Percentiles rank a stretch among this genome's conserved stretches.
phyloP scores from a whole-genome alignment of 345 rosid species.

The Reutealis trisperma region DNA sequence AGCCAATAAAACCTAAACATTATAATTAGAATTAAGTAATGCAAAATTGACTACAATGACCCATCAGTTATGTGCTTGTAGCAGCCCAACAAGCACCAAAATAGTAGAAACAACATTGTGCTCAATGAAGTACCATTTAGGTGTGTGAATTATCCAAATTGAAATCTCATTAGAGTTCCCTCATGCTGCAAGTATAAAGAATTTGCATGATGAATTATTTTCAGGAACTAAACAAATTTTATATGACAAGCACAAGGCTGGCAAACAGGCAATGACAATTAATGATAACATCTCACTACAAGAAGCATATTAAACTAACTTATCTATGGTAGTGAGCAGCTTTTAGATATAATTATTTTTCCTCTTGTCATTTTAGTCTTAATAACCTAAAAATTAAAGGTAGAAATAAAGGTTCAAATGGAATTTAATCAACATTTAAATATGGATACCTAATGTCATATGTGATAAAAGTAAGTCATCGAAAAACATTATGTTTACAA shows the following conservation, averaged over 20 bases:
- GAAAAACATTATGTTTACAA: not conserved
- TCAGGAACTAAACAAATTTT: conserved; percentile 31
- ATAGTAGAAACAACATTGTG: conserved; percentile 37
- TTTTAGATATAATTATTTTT: not conserved
- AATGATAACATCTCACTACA: conserved; percentile 65
- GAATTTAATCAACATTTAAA: not conserved
- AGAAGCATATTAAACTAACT: conserved; percentile 66
- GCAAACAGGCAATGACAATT: conserved; percentile 80
- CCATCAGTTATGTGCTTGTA: conserved; percentile 85
- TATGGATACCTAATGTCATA: conserved; percentile 2
- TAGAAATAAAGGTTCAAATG: conserved; percentile 13
- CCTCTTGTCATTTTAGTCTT: conserved; percentile 24
- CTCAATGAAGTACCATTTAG: conserved; percentile 65
- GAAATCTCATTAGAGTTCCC: conserved; percentile 77
- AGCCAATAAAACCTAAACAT: conserved; percentile 58
- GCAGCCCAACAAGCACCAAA: conserved; percentile 49
- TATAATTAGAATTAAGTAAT: conserved; percentile 44
- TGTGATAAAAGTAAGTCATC: too few species aligned
- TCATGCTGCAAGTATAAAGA: conserved; percentile 86
- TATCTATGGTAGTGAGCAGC: conserved; percentile 38
- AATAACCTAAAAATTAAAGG: conserved; percentile 40
- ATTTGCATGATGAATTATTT: conserved; percentile 43
- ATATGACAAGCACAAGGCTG: conserved; percentile 51
- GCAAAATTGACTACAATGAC: conserved; percentile 68
- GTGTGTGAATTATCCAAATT: conserved; percentile 74